Evolutionary conservation across 1,284 basidiomycete species (phyloP).

Genomic region (Retiboletus fuscus): DNA sequence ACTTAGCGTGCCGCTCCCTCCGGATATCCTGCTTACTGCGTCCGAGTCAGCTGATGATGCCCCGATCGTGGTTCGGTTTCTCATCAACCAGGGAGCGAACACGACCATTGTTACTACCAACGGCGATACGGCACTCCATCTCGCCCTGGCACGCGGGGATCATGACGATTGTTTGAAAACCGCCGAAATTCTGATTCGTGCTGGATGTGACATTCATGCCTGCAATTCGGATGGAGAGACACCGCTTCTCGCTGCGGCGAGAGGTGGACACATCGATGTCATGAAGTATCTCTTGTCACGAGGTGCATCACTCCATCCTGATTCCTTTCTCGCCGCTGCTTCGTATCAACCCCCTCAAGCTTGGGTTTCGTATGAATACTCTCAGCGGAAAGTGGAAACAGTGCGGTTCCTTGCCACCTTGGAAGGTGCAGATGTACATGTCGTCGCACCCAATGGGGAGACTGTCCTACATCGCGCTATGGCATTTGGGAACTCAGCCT

Average conservation of each 20-base stretch:
- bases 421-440: not conserved
- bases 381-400: not conserved
- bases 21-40: not conserved
- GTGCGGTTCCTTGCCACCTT: not conserved
- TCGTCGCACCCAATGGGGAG: not conserved
- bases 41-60: too few species aligned
- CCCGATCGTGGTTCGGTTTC: not conserved
- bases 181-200: too few species aligned
- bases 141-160: not conserved
- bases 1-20: not conserved
- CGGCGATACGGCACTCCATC: not conserved
- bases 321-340: not conserved
- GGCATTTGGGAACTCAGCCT: not conserved
- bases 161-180: not conserved
- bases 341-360: too few species aligned
- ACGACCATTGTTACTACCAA: not conserved
- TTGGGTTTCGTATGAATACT: too few species aligned
- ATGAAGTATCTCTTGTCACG: not conserved
- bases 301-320: not conserved
- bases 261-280: not conserved
- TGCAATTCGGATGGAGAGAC: too few species aligned
- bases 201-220: too few species aligned
- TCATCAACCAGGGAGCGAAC: not conserved
- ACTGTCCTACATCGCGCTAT: not conserved
- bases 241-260: not conserved